phyloP scores from a whole-genome alignment of 148 eudicot genomes.

The Vaccinium corymbosum region DNA sequence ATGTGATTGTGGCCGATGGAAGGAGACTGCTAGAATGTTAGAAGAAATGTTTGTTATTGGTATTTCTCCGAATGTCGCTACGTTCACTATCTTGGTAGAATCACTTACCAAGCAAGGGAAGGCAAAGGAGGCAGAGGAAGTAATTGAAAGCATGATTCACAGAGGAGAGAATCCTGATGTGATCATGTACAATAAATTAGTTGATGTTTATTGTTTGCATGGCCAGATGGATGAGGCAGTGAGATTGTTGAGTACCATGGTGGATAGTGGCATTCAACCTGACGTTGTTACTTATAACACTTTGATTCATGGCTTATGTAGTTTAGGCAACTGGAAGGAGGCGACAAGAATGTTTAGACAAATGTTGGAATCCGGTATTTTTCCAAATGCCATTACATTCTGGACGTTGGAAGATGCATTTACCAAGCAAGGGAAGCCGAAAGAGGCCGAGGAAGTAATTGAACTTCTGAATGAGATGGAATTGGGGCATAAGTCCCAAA shows the following conservation, averaged over 20 bases:
- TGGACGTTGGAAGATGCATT: neutral
- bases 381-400: neutral
- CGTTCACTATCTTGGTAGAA: neutral
- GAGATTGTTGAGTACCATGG: neutral
- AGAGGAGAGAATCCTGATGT: neutral
- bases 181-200: neutral
- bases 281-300: too few relatives aligned
- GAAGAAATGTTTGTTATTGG: neutral
- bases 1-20: neutral
- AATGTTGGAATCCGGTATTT: neutral
- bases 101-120: neutral
- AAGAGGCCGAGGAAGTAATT: neutral
- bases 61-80: neutral
- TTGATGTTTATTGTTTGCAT: neutral
- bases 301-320: too few relatives aligned
- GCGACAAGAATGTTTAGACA: too few relatives aligned
- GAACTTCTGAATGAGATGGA: neutral
- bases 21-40: neutral
- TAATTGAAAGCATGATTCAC: slow-evolving; percentile 10
- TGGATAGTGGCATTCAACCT: neutral
- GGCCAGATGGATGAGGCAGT: neutral
- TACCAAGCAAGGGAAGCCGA: neutral
- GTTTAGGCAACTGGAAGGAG: too few relatives aligned
- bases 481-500: neutral
- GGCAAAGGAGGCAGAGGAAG: neutral